Percentiles rank a stretch among this genome's conserved stretches.
Conservation (phyloP, 495 filamentous ascomycete species). For the Aspergillus campestris region DNA sequence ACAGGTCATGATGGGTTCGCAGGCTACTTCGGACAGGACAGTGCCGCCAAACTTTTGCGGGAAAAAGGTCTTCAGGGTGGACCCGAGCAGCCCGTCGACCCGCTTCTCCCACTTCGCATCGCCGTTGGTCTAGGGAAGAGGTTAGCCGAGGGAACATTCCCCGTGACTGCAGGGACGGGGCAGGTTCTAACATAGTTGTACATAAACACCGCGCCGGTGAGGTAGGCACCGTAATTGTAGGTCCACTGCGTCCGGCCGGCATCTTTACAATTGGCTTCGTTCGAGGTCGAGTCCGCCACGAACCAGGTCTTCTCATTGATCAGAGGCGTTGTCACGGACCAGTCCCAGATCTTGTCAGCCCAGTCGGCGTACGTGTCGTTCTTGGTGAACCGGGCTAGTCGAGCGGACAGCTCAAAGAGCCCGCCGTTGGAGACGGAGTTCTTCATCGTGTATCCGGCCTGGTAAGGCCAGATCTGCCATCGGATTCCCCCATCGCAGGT, state of each 20-base stretch:
- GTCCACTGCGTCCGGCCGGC: constrained; percentile 54
- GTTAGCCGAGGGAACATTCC: constrained; percentile 13
- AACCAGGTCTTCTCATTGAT: constrained; percentile 42
- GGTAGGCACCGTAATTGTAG: constrained; percentile 59
- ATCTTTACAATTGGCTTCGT: constrained; percentile 43
- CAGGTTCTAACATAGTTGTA: constrained; percentile 45
- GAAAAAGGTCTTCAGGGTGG: constrained; percentile 46
- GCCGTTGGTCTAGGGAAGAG: constrained; percentile 34
- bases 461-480: constrained; percentile 43
- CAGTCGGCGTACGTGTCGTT: constrained; percentile 55
- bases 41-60: constrained; percentile 31
- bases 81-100: constrained; percentile 43
- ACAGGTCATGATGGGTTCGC: constrained; percentile 53
- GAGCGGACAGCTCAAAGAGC: constrained; percentile 55
- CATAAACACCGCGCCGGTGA: constrained; percentile 58
- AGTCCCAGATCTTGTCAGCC: constrained; percentile 55
- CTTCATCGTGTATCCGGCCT: constrained; percentile 50
- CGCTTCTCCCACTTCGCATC: constrained; percentile 42
- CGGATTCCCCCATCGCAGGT: constrained; percentile 39
- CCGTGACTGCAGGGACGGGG: constrained; percentile 9
- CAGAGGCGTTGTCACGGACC: constrained; percentile 45
- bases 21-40: constrained; percentile 61
- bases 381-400: constrained; percentile 55
- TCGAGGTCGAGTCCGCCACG: constrained; percentile 49
- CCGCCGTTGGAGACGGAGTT: constrained; percentile 59